Conservation (phyloP, 2,329 filamentous ascomycete genomes). For the Pleurostoma richardsiae region DNA sequence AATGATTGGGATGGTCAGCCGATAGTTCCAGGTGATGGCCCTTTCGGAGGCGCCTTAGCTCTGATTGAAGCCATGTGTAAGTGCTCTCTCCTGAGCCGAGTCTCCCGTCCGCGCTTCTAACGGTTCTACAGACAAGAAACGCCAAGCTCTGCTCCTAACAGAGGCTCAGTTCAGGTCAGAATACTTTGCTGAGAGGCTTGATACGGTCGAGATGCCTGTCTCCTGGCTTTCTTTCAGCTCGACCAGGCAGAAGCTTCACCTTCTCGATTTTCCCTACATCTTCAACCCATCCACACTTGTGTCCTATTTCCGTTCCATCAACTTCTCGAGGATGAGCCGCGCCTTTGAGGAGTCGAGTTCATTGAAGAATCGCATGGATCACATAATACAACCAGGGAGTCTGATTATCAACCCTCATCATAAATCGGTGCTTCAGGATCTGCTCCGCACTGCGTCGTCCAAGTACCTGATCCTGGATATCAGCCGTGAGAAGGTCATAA, state of each 20-base stretch:
- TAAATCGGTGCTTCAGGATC: conserved; percentile 55
- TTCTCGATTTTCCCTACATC: conserved; percentile 76
- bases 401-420: conserved; percentile 53
- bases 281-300: conserved; percentile 71
- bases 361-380: conserved; percentile 49
- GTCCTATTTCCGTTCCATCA: conserved; percentile 82
- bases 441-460: conserved; percentile 61
- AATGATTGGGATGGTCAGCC: conserved; percentile 77
- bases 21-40: conserved; percentile 62
- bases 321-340: conserved; percentile 80
- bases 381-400: conserved; percentile 47
- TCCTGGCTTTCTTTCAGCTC: conserved; percentile 61
- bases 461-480: conserved; percentile 69
- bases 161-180: conserved; percentile 69
- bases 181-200: conserved; percentile 70
- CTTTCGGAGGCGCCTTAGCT: conserved; percentile 72
- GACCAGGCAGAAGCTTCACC: conserved; percentile 61
- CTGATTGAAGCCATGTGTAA: conserved; percentile 67
- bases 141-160: conserved; percentile 58
- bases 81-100: background rate
- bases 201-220: conserved; percentile 68
- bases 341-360: conserved; percentile 67
- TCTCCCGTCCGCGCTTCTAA: conserved; percentile 9
- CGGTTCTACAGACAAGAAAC: conserved; percentile 48
- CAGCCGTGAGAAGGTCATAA: conserved; percentile 60